Conservation (phyloP, 2,329 filamentous ascomycete genomes). For the Pseudogymnoascus sp. region DNA sequence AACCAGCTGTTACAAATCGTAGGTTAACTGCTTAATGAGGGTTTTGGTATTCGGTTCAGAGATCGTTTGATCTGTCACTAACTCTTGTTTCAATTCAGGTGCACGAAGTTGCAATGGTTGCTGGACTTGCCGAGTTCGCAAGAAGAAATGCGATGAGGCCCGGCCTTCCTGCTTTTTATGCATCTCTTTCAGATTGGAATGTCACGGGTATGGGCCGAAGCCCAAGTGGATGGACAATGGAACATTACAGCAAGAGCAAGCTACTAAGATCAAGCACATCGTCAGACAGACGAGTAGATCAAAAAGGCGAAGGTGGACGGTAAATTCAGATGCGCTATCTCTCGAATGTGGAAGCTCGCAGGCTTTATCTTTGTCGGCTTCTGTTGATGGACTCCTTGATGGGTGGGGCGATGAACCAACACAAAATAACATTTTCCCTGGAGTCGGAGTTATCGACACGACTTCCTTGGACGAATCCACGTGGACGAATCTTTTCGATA, state of each 20-base stretch:
- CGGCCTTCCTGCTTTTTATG: constrained; percentile 17
- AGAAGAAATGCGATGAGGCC: constrained; percentile 20
- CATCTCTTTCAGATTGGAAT: constrained; percentile 18
- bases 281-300: background rate
- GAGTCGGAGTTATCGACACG: too few species aligned
- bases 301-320: background rate
- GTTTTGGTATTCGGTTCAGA: background rate
- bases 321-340: background rate
- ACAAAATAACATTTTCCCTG: too few species aligned
- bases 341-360: too few species aligned
- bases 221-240: constrained; percentile 22
- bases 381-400: too few species aligned
- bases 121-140: constrained; percentile 23
- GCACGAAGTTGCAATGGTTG: constrained; percentile 15
- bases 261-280: constrained; percentile 10
- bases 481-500: too few species aligned
- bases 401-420: too few species aligned
- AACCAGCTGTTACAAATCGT: background rate
- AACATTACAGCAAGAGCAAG: constrained; percentile 10
- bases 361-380: too few species aligned
- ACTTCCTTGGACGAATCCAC: too few species aligned
- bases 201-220: constrained; percentile 23
- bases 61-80: background rate
- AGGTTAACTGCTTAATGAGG: background rate
- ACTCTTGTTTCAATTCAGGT: background rate